phyloP scores from a whole-genome alignment of 177 flowering plant genomes.

The Vitis hybrid region DNA sequence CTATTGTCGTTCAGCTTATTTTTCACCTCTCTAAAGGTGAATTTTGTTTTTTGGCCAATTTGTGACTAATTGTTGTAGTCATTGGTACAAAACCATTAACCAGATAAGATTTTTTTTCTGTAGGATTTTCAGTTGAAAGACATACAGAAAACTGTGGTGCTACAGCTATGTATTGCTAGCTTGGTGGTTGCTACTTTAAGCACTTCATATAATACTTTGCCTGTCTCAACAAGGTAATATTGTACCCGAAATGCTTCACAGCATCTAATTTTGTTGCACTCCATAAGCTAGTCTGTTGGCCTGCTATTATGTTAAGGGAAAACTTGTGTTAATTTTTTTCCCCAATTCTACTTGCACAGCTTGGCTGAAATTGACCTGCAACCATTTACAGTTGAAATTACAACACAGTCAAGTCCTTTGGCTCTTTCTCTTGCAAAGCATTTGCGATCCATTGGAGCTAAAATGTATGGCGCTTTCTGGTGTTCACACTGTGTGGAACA shows the following conservation, averaged over 20 bases:
- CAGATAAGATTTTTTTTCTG: background rate
- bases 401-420: constrained; percentile 63
- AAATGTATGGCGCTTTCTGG: constrained; percentile 99
- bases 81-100: background rate
- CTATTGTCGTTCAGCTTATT: constrained; percentile 70
- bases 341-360: constrained; percentile 28
- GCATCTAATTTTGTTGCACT: background rate
- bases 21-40: constrained; percentile 68
- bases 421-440: constrained; percentile 84
- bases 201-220: constrained; percentile 51
- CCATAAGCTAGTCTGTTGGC: background rate
- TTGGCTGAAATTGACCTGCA: constrained; percentile 49
- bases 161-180: constrained; percentile 57
- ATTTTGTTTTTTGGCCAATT: background rate
- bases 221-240: constrained; percentile 49
- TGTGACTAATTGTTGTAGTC: background rate
- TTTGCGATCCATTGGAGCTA: constrained; percentile 79
- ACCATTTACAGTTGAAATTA: constrained; percentile 58
- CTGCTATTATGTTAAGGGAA: background rate
- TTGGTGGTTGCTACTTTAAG: constrained; percentile 60
- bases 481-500: constrained; percentile 95
- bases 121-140: constrained; percentile 66
- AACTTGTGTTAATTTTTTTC: background rate
- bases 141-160: constrained; percentile 45
- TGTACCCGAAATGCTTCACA: background rate